Base-by-base conservation (phyloP, 2,329 filamentous ascomycete species). In the Alternaria sp. region DNA sequence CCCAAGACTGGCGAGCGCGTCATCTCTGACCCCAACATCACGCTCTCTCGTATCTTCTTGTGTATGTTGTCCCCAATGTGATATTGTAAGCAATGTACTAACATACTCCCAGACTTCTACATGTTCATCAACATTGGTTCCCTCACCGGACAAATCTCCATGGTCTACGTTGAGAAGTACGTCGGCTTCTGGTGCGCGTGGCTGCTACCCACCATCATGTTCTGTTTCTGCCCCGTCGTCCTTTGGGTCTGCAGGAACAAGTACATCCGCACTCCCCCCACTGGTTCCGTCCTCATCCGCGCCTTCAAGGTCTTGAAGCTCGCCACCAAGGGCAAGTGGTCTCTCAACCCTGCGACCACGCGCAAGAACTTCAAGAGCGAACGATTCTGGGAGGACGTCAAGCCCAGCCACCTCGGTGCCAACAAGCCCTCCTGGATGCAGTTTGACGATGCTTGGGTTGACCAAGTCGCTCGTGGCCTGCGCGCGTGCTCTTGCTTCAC, bases 371-470 rank as follows among this genome's bases (percentile, higher is more conserved):
- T 90, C 71, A 84, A 87, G 64, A 81, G 83, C 56, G 82, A 83
- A 7, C 82, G 83, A 15, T 86, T 91, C 80, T 93, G 90, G 88
- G 88, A 92, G 25, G 75, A 83, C 5, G 88, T 88, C 63, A 92
- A 91, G 81, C 91, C 91, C 4, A 91, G 88, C 75, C 82, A 83
- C 36, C 83, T 92, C 10, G 81, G 85, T 40, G 78, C 77, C 2
- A 76, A 84, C 66, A 88, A 89, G 58, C 91, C 91, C 0, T 44
- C 59, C 0, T 94, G 91, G 91, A 93, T 94, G 90, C 91, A 89
- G 0, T 93, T 93, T 70, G 91, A 95, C 66, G 92, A 95, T 69
- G 87, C 88, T 56, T 95, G 91, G 91, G 91, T 95, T 32, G 91
- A 93, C 65, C 77, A 80, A 58, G 78, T 80, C 28, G 77, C 77